Conservation (phyloP, 2,329 filamentous ascomycete genomes). For the Phoma sp. region DNA sequence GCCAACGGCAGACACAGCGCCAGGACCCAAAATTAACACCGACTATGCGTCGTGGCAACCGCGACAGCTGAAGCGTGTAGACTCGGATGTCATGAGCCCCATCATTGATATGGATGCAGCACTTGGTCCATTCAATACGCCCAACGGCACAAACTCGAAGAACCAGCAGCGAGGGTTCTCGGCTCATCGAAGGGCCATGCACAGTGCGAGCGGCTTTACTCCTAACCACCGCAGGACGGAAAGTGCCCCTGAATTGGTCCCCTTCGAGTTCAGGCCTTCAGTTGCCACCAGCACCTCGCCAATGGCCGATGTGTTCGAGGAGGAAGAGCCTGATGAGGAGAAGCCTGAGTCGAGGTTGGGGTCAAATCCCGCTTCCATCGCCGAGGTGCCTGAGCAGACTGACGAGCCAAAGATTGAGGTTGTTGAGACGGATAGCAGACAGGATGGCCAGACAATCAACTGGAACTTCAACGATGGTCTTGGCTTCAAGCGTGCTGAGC, state of each 20-base stretch:
- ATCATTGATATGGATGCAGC: conserved; percentile 96
- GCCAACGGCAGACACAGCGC: conserved; percentile 31
- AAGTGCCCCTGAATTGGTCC: conserved; percentile 78
- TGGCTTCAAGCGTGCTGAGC: conserved; percentile 38
- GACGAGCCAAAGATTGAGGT: conserved; percentile 54
- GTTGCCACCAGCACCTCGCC: conserved; percentile 68
- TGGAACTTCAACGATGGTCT: conserved; percentile 52
- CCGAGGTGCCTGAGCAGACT: conserved; percentile 46
- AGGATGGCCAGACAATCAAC: conserved; percentile 51
- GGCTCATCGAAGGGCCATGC: conserved; percentile 68
- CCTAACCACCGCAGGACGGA: conserved; percentile 80
- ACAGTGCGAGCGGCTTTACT: conserved; percentile 77
- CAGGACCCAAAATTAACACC: conserved; percentile 40
- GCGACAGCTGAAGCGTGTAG: conserved; percentile 45
- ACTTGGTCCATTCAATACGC: conserved; percentile 89
- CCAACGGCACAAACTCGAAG: conserved; percentile 70
- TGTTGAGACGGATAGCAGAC: conserved; percentile 52
- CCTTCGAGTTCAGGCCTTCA: conserved; percentile 66
- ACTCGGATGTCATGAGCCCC: conserved; percentile 70
- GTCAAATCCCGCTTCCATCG: conserved; percentile 16
- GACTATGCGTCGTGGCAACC: conserved; percentile 49
- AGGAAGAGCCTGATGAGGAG: conserved; percentile 72
- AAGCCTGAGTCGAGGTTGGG: conserved; percentile 30
- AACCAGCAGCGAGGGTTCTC: conserved; percentile 50
- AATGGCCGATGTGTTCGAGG: conserved; percentile 88